Evolutionary conservation across 495 filamentous ascomycete genomes (phyloP), one percentile per base, ranked within the genome.

Genomic region (Cairneyella variabilis): DNA sequence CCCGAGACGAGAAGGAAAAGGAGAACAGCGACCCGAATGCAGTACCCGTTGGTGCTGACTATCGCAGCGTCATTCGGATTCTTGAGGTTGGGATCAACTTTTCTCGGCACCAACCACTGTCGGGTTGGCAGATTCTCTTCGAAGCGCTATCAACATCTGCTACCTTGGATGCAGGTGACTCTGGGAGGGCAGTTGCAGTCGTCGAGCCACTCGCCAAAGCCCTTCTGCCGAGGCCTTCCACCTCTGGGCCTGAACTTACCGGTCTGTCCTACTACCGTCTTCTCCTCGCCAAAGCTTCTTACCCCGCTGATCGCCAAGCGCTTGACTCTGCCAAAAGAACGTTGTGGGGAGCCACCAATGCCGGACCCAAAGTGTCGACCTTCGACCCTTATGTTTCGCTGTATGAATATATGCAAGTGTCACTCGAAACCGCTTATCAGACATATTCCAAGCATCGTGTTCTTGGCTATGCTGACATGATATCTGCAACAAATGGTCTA

Each of bases 31-130:
- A n/a, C 26, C 12, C 3, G 21, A 34, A n/a, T 37, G 62, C 55
- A 18, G 52, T 61, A 32, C 62, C 57, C 16, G 32, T 74, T 18
- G 76, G 76, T 1, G 65, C 77, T 27, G 84, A 89, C 34, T 91
- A 86, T 52, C 81, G 83, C n/a, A 84, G 89, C 34, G 69, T 83
- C 20, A 75, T 82, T 37, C 84, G 76, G 39, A 74, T 91, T 28
- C 73, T 95, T 1, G 77, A 84, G 45, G 69, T 78, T 41, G 89
- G 87, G 8, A 43, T 56, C 21, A 27, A 17, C 25, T 14, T 51
- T 1, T 59, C 53, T 45, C 53, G 45, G 17, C 16, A 41, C 11
- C 32, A 59, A 51, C 59, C 62, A 22, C 64, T 67, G 20, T 27
- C 76, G 18, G 71, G 72, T 22, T 92, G 88, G 88, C 68, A 77